phyloP scores from a whole-genome alignment of 2,329 filamentous ascomycete genomes.

The Talaromyces sp. region DNA sequence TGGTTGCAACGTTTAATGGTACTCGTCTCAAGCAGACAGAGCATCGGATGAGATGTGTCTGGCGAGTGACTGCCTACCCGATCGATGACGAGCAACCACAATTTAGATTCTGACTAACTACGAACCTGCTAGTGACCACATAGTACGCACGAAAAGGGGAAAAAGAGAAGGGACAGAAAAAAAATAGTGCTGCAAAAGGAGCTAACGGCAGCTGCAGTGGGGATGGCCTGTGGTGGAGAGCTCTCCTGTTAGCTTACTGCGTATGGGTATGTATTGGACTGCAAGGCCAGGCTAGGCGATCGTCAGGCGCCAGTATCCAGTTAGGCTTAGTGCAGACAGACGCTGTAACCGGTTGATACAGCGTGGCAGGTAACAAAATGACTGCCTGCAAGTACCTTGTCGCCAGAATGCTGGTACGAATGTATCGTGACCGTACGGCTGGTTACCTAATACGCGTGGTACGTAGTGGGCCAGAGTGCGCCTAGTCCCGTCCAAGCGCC shows the following conservation, averaged over 20 bases:
- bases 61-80: neutral
- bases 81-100: neutral
- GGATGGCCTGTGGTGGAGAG: slow-evolving; percentile 1
- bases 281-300: slow-evolving; percentile 5
- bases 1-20: neutral
- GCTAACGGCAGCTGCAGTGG: slow-evolving; percentile 1
- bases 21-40: neutral
- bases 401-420: neutral
- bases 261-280: neutral
- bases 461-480: neutral
- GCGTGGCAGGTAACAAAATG: neutral
- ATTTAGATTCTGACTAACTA: neutral
- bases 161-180: neutral
- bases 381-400: neutral
- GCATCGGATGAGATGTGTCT: neutral
- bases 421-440: neutral
- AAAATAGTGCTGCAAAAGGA: neutral
- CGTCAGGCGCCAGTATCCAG: neutral
- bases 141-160: neutral
- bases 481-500: slow-evolving; percentile 4
- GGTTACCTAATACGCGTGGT: neutral
- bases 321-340: neutral
- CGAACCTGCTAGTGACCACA: neutral
- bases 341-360: neutral
- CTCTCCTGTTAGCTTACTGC: neutral